Conservation (phyloP, 2,329 filamentous ascomycete species). For the Neurospora crassa region DNA sequence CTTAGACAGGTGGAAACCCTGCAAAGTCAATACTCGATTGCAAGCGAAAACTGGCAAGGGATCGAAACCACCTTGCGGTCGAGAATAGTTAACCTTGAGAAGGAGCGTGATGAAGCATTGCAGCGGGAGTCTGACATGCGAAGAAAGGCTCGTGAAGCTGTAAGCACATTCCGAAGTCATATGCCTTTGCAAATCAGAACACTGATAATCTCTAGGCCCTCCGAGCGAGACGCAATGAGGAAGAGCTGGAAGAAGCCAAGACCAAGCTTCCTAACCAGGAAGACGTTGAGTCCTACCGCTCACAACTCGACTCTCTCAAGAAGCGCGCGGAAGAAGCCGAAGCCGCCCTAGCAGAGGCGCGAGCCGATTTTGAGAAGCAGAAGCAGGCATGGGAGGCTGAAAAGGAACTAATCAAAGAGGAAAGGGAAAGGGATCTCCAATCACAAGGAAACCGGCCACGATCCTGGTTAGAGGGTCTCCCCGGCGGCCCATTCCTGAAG, state of each 20-base stretch:
- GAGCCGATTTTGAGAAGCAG: constrained; percentile 40
- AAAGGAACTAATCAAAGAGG: constrained; percentile 26
- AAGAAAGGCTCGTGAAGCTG: constrained; percentile 79
- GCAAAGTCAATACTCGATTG: constrained; percentile 89
- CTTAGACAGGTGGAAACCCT: constrained; percentile 90
- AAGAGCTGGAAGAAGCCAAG: constrained; percentile 67
- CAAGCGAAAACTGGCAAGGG: constrained; percentile 95
- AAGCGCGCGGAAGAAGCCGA: constrained; percentile 58
- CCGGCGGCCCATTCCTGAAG: constrained; percentile 28
- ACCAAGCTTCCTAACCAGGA: constrained; percentile 55
- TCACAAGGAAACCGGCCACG: constrained; percentile 32
- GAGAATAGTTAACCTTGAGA: constrained; percentile 69
- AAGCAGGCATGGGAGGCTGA: constrained; percentile 29
- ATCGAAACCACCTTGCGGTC: constrained; percentile 81
- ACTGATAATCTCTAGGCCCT: constrained; percentile 43
- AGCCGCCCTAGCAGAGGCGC: constrained; percentile 48
- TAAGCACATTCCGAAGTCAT: constrained; percentile 32
- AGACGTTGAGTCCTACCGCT: constrained; percentile 51
- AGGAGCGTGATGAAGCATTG: constrained; percentile 78
- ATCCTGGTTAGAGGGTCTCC: constrained; percentile 42
- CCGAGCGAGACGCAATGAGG: constrained; percentile 59
- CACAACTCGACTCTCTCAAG: constrained; percentile 52
- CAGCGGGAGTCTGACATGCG: constrained; percentile 79
- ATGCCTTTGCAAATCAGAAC: background rate
- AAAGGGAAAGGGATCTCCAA: constrained; percentile 16